A percentile compares a stretch with the other conserved stretches of the same genome.
These are phyloP conservation scores for Trametes villosa DNA, from an alignment of 768 basidiomycete genomes.

Conservation along the genomic window DNA sequence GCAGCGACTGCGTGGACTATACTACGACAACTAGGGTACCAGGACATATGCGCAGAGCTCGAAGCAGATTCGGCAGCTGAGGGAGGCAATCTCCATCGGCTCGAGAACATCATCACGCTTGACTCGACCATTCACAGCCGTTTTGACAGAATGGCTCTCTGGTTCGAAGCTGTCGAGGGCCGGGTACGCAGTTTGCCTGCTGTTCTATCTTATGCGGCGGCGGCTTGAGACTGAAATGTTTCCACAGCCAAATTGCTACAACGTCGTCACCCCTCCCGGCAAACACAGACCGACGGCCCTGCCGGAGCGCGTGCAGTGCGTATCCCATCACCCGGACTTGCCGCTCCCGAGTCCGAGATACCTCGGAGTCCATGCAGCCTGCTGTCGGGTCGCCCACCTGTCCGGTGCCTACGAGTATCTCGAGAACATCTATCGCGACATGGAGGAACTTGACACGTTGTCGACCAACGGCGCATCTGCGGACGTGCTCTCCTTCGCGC, in stretches of 20 bases:
- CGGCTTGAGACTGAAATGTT: neutral
- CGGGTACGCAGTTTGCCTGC: neutral
- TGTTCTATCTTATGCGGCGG: neutral
- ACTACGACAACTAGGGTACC: constrained; percentile 2
- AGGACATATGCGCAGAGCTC: constrained; percentile 5
- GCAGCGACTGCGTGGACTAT: constrained; percentile 8
- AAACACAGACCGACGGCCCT: constrained; percentile 1
- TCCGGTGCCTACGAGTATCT: constrained; percentile 14
- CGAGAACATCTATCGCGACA: constrained; percentile 8
- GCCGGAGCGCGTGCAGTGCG: constrained; percentile 3
- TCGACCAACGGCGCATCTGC: constrained; percentile 6
- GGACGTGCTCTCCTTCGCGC: constrained; percentile 7
- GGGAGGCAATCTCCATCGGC: constrained; percentile 5
- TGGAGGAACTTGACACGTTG: constrained; percentile 8
- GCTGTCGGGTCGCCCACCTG: constrained; percentile 11
- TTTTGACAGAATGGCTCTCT: neutral
- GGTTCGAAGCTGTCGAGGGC: constrained; percentile 10
- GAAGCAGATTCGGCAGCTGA: constrained; percentile 1
- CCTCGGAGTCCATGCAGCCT: constrained; percentile 10
- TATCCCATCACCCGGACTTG: constrained; percentile 9
- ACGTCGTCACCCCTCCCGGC: neutral
- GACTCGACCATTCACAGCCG: neutral
- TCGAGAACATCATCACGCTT: constrained; percentile 7
- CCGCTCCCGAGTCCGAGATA: constrained; percentile 13
- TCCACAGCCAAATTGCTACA: constrained; percentile 5